Evolutionary conservation across 495 filamentous ascomycete genomes (phyloP), one percentile per base, ranked within the genome.

Genomic region (Daldinia decipiens): DNA sequence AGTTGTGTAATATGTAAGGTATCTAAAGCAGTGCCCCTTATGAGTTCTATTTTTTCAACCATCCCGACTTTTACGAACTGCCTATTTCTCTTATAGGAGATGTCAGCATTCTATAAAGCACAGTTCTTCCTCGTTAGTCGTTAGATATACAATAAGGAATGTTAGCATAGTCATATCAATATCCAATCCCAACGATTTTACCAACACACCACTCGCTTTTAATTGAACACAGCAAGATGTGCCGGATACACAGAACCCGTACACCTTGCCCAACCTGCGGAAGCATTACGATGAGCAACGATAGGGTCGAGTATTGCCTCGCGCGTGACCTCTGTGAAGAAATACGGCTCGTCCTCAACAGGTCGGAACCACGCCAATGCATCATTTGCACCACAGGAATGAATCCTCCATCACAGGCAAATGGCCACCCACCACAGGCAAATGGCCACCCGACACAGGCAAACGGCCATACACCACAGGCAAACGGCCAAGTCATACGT

Each of bases 171-270:
- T 24, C 32, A n/a, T 54, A 38, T 24, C 39, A 1, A 24, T 21
- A 39, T 57, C 12, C 9, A 2, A 7, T 24, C 15, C n/a, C n/a
- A 21, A 4, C 34, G 11, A 40, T 7, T 12, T 24, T 39, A 57
- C 6, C 3, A 19, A 40, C 17, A 6, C 51, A 19, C 19, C 26
- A 7, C 15, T 53, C 26, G 15, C 4, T 17, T 31, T 53, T 7
- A 31, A 31, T 57, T 3, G n/a, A 21, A 39, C 27, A 29, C 32
- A 8, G 8, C 66, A 63, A 59, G 19, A 68, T 68, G 66, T 68
- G 66, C 45, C n/a, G 26, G 27, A 4, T 68, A 53, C 40, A 58
- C 43, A 59, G 32, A 36, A 29, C 56, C 11, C 63, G 55, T 21
- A 43, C 15, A 5, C 15, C 63, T 40, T 68, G 66, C 31, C 5